Evolutionary conservation across 2,329 filamentous ascomycete species (phyloP).

Genomic region (Phaeophleospora eucalypticola): DNA sequence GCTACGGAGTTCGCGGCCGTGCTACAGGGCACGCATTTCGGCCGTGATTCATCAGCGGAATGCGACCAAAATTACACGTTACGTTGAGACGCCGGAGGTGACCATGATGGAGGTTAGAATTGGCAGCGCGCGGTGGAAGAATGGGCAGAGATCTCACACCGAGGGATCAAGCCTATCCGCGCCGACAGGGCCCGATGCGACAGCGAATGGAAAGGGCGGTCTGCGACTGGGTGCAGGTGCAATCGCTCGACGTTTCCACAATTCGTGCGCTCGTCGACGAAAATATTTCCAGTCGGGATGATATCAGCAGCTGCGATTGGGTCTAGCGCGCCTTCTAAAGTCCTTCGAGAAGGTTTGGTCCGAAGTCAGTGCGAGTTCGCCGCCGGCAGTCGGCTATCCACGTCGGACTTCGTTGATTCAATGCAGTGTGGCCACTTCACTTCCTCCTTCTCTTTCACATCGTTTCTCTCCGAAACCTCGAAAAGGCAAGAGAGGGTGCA

Average conservation of each 20-base stretch:
- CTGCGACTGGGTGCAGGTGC: neutral
- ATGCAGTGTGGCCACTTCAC: no score
- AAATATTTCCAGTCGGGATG: neutral
- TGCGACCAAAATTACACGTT: neutral
- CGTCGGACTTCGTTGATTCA: no score
- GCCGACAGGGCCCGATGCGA: no score
- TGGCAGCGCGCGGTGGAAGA: neutral
- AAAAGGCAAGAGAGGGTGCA: no score
- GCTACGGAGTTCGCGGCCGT: neutral
- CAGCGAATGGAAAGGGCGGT: neutral
- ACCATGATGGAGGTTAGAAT: neutral
- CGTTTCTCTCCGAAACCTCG: no score
- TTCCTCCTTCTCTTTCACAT: no score
- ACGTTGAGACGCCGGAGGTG: neutral
- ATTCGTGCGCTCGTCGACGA: neutral
- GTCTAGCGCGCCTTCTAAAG: no score
- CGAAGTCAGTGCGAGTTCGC: no score
- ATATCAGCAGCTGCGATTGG: neutral
- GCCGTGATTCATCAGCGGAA: conserved; percentile 5
- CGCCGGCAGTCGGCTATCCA: no score
- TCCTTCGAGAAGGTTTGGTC: no score
- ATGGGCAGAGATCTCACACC: neutral
- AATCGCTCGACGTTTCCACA: neutral
- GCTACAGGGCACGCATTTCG: conserved; percentile 1
- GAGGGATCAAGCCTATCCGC: neutral